phyloP scores from a whole-genome alignment of 768 basidiomycete species.

The Udeniomyces megalosporus region DNA sequence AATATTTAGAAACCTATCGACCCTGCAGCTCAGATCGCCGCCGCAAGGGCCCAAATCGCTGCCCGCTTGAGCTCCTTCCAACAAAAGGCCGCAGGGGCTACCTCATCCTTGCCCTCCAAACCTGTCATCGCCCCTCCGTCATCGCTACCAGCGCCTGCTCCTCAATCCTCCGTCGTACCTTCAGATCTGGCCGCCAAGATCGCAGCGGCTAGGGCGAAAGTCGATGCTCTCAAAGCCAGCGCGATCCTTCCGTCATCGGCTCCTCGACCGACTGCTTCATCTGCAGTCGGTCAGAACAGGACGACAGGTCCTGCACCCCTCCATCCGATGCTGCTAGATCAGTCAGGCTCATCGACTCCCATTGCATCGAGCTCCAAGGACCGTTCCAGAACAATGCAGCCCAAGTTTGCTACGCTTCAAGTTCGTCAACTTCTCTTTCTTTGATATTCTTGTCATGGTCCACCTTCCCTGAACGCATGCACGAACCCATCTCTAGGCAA shows the following conservation, averaged over 20 bases:
- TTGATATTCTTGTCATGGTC: not conserved
- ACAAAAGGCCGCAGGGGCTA: too few species aligned
- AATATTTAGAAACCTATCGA: slow-evolving; percentile 30
- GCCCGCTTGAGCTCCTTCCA: slow-evolving; percentile 63
- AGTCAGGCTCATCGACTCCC: too few species aligned
- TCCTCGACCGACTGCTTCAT: not conserved
- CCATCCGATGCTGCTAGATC: slow-evolving; percentile 71
- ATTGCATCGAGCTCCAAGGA: slow-evolving; percentile 89
- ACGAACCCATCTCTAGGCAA: slow-evolving; percentile 39
- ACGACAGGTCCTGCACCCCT: slow-evolving; percentile 36
- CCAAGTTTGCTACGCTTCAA: not conserved
- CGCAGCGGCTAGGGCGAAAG: slow-evolving; percentile 70
- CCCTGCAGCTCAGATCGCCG: slow-evolving; percentile 54
- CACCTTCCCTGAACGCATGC: too few species aligned
- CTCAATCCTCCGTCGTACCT: slow-evolving; percentile 16
- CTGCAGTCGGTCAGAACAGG: slow-evolving; percentile 4
- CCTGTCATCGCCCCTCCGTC: slow-evolving; percentile 37
- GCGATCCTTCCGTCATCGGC: slow-evolving; percentile 26
- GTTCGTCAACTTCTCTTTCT: not conserved
- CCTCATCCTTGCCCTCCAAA: slow-evolving; percentile 15
- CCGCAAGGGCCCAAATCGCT: slow-evolving; percentile 67
- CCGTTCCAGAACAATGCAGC: slow-evolving; percentile 14
- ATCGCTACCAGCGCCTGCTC: slow-evolving; percentile 30
- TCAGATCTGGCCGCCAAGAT: slow-evolving; percentile 43
- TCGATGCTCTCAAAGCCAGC: slow-evolving; percentile 40